These are phyloP conservation scores for Serendipita vermifera DNA, from an alignment of 768 basidiomycete species.

Conservation along the genomic window DNA sequence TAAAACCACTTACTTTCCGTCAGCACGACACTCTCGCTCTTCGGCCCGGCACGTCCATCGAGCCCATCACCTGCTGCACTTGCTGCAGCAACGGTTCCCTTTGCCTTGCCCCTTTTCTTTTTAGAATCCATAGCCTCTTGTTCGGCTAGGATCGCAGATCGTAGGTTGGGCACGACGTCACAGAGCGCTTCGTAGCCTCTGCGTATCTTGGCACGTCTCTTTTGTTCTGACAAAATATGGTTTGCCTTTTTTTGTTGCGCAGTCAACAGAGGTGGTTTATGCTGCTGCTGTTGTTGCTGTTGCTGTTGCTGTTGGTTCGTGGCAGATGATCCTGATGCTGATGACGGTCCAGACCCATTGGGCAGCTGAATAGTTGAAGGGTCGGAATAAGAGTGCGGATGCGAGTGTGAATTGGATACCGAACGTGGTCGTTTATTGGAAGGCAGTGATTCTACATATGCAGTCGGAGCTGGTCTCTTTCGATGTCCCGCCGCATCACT, in stretches of 20 bases:
- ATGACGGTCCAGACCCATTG: too few relatives aligned
- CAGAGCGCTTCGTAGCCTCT: constrained; percentile 82
- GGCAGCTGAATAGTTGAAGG: too few relatives aligned
- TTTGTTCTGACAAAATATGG: constrained; percentile 90
- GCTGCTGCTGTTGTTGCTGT: constrained; percentile 16
- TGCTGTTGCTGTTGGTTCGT: constrained; percentile 19
- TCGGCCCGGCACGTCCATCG: constrained; percentile 78
- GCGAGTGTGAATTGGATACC: neutral
- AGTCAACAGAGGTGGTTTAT: constrained; percentile 43
- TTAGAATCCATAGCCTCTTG: constrained; percentile 37
- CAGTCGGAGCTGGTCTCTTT: neutral
- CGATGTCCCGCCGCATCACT: neutral
- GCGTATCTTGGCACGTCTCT: constrained; percentile 81
- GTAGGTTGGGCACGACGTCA: constrained; percentile 64
- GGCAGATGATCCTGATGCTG: constrained; percentile 15
- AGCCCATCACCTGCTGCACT: constrained; percentile 32
- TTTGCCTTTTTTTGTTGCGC: constrained; percentile 85
- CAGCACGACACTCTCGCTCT: constrained; percentile 82
- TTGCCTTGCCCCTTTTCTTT: constrained; percentile 24
- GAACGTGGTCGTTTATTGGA: constrained; percentile 7
- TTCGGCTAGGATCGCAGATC: constrained; percentile 67
- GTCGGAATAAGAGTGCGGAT: neutral
- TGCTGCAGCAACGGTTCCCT: constrained; percentile 12
- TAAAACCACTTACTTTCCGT: constrained; percentile 56
- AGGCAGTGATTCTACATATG: constrained; percentile 2